A percentile compares a stretch with the other conserved stretches of the same genome.
phyloP scores from a whole-genome alignment of 441 rosid species.

The Corymbia citriodora region DNA sequence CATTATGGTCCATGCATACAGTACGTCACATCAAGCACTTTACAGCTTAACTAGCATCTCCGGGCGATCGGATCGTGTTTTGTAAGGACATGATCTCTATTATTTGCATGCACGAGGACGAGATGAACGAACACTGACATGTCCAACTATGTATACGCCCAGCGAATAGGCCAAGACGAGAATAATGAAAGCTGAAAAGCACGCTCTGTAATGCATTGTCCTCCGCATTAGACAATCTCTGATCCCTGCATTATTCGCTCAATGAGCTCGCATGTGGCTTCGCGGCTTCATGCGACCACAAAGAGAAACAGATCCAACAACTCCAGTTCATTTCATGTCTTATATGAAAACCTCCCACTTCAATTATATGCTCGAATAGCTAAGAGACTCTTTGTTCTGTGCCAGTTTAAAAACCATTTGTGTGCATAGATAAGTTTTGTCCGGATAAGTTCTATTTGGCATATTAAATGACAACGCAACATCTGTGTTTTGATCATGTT shows the following conservation, averaged over 20 bases:
- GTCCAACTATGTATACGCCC: neutral
- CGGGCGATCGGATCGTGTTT: neutral
- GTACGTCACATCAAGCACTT: neutral
- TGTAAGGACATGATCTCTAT: neutral
- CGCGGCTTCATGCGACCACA: neutral
- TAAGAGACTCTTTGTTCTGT: neutral
- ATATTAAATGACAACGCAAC: neutral
- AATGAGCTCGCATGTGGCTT: neutral
- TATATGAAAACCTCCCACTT: neutral
- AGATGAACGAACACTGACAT: neutral
- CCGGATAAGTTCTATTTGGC: neutral
- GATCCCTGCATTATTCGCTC: neutral
- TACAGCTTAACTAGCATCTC: neutral
- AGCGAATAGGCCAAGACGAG: neutral
- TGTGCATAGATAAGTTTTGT: neutral
- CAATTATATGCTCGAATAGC: neutral
- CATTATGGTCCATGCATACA: neutral
- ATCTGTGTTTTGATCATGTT: neutral
- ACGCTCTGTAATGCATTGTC: neutral
- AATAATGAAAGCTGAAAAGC: neutral
- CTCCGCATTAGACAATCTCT: neutral
- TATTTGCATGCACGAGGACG: neutral
- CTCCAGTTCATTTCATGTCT: neutral
- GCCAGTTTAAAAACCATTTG: neutral
- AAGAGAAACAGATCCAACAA: neutral